Evolutionary conservation across 2,329 filamentous ascomycete species (phyloP).

Genomic region (Stemphylium beticola): DNA sequence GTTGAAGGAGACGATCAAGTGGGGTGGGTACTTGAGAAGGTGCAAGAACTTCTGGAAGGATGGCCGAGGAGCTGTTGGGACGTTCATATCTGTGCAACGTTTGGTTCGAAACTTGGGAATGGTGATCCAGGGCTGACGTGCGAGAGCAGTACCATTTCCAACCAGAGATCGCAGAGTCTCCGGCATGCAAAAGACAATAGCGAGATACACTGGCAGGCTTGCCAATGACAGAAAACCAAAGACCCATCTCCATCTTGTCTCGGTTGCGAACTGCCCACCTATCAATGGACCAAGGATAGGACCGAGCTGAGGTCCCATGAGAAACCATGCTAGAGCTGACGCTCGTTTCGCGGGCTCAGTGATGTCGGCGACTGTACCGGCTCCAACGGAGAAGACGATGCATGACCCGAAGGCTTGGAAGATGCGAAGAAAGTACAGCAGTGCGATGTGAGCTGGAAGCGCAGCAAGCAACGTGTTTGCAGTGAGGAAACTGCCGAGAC

Average conservation of each 20-base stretch:
- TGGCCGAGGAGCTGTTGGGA: slow-evolving; percentile 30
- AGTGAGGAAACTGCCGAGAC: slow-evolving; percentile 49
- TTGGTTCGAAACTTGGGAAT: slow-evolving; percentile 35
- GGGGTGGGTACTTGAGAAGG: slow-evolving; percentile 36
- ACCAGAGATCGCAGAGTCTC: slow-evolving; percentile 56
- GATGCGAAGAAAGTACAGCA: slow-evolving; percentile 50
- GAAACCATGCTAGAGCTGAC: slow-evolving; percentile 51
- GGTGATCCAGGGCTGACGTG: slow-evolving; percentile 34
- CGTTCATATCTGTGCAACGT: slow-evolving; percentile 21
- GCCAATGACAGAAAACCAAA: slow-evolving; percentile 49
- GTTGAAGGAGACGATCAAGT: slow-evolving; percentile 39
- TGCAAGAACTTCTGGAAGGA: slow-evolving; percentile 31
- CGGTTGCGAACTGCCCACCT: slow-evolving; percentile 49
- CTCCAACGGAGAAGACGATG: slow-evolving; percentile 53
- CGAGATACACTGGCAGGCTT: slow-evolving; percentile 34
- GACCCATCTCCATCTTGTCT: slow-evolving; percentile 52
- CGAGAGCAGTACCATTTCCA: slow-evolving; percentile 50
- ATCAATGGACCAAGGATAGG: slow-evolving; percentile 54
- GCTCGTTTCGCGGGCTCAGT: slow-evolving; percentile 50
- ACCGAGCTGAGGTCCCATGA: slow-evolving; percentile 54
- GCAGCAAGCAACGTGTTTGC: slow-evolving; percentile 51
- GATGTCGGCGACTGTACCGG: slow-evolving; percentile 54
- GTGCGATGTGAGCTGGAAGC: slow-evolving; percentile 48
- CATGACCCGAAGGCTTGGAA: slow-evolving; percentile 54
- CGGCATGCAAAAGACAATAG: slow-evolving; percentile 51